A percentile compares a stretch with the other conserved stretches of the same genome.
Conservation (phyloP, 2,329 filamentous ascomycete genomes). For the Pseudogymnoascus pannorum region DNA sequence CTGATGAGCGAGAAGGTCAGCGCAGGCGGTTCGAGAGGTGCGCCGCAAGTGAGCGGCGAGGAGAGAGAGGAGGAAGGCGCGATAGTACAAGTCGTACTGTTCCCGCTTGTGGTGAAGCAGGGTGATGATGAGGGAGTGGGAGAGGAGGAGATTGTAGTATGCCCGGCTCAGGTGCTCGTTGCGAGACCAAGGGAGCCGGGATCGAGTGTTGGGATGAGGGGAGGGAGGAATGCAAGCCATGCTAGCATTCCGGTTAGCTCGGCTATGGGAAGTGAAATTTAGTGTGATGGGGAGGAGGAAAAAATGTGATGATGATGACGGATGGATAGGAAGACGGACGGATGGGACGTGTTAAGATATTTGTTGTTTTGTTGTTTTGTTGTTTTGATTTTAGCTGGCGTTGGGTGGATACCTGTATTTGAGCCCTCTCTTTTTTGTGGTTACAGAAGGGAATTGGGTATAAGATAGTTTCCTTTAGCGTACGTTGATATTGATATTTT, state of each 20-base stretch:
- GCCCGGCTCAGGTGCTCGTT: constrained; percentile 86
- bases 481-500: constrained; percentile 3
- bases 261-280: constrained; percentile 3
- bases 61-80: constrained; percentile 70
- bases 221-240: background rate
- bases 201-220: background rate
- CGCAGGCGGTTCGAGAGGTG: background rate
- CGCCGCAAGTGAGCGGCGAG: constrained; percentile 49
- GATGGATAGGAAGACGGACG: background rate
- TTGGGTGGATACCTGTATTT: constrained; percentile 8
- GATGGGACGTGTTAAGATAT: constrained; percentile 5
- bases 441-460: constrained; percentile 7
- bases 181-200: constrained; percentile 37
- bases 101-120: constrained; percentile 94
- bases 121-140: constrained; percentile 81
- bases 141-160: constrained; percentile 92
- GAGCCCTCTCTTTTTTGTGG: background rate
- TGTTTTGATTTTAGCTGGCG: background rate
- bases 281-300: background rate
- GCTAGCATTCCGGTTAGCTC: constrained; percentile 3
- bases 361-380: constrained; percentile 1
- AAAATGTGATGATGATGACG: constrained; percentile 6
- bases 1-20: constrained; percentile 79
- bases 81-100: constrained; percentile 84
- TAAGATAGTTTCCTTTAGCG: constrained; percentile 7